Evolutionary conservation across 176 grass and related monocot species (phyloP).

Genomic region (Tuctoria greenei): DNA sequence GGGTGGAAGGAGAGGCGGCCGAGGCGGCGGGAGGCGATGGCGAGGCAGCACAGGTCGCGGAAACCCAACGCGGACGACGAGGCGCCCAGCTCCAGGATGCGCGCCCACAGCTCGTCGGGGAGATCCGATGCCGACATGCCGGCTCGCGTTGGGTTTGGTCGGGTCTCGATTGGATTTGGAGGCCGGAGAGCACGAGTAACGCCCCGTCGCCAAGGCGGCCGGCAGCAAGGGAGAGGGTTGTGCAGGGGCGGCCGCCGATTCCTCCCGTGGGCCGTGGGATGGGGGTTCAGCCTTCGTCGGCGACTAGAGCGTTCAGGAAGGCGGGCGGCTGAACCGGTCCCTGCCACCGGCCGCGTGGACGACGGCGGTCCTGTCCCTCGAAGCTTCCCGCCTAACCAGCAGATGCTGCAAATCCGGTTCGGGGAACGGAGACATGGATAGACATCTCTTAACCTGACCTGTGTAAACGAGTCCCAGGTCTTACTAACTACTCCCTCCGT

Average conservation of each 20-base stretch:
- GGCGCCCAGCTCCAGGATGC: slow-evolving; percentile 66
- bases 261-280: neutral
- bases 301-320: slow-evolving; percentile 5
- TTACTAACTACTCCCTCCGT: too few species aligned
- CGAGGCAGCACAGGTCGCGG: slow-evolving; percentile 84
- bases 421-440: too few species aligned
- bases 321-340: neutral
- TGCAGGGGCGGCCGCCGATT: neutral
- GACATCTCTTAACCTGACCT: neutral
- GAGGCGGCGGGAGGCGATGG: slow-evolving; percentile 72
- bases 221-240: neutral
- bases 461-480: too few species aligned
- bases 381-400: neutral
- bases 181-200: neutral
- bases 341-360: neutral
- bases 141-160: neutral
- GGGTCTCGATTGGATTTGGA: neutral
- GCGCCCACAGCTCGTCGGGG: slow-evolving; percentile 84
- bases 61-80: slow-evolving; percentile 60
- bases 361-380: neutral
- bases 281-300: neutral
- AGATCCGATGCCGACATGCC: slow-evolving; percentile 45
- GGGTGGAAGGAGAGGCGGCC: slow-evolving; percentile 61
- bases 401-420: neutral
- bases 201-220: neutral